Evolutionary conservation across 2,329 filamentous ascomycete species (phyloP).

Genomic region (Thyridium curvatum): DNA sequence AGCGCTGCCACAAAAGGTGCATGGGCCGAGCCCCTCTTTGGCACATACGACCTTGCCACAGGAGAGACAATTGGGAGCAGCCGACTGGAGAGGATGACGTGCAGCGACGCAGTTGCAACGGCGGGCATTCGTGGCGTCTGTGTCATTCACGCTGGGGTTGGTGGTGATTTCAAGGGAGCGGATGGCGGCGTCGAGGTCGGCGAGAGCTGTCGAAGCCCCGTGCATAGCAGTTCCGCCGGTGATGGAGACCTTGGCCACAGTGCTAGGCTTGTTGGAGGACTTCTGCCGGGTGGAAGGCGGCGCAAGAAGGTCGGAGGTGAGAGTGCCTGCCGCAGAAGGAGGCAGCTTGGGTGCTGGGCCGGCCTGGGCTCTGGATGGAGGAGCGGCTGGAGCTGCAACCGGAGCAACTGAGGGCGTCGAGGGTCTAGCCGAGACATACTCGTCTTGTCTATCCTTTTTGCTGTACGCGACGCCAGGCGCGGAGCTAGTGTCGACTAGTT

Average conservation of each 20-base stretch:
- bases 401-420: conserved; percentile 26
- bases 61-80: conserved; percentile 84
- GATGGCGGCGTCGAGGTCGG: conserved; percentile 74
- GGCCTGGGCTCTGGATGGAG: conserved; percentile 46
- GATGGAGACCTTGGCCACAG: conserved; percentile 62
- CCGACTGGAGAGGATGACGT: conserved; percentile 80
- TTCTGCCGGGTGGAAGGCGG: no score
- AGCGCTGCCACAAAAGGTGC: conserved; percentile 78
- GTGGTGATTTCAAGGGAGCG: conserved; percentile 85
- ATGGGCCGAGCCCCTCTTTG: conserved; percentile 88
- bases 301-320: conserved; percentile 67
- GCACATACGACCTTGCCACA: conserved; percentile 96
- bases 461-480: conserved; percentile 62
- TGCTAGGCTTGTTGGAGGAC: conserved; percentile 19
- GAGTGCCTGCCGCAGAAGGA: conserved; percentile 65
- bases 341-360: conserved; percentile 44
- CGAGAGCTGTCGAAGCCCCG: conserved; percentile 67
- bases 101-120: conserved; percentile 85
- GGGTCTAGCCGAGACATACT: conserved; percentile 59
- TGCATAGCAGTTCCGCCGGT: conserved; percentile 77
- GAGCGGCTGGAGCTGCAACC: conserved; percentile 31
- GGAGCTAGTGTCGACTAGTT: conserved; percentile 58
- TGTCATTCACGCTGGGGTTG: conserved; percentile 50
- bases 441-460: conserved; percentile 63
- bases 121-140: conserved; percentile 49